These are phyloP conservation scores for Acephala macrosclerotiorum DNA, from an alignment of 2,329 filamentous ascomycete genomes.

Conservation along the genomic window DNA sequence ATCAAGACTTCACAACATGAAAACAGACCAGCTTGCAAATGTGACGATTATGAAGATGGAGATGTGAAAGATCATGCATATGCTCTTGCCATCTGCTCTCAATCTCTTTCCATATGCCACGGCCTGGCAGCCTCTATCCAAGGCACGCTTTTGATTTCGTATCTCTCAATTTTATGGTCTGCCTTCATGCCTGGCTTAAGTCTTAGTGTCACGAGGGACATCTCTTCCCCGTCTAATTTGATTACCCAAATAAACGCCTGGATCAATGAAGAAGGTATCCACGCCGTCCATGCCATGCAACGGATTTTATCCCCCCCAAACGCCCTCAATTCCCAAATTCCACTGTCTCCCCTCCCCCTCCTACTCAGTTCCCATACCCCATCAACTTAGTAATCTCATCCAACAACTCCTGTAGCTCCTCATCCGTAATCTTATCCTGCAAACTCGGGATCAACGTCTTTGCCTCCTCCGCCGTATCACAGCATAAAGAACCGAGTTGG, in stretches of 20 bases:
- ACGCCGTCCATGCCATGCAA: slow-evolving; percentile 15
- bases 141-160: not conserved
- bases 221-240: not conserved
- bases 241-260: slow-evolving; percentile 1
- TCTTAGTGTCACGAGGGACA: slow-evolving; percentile 1
- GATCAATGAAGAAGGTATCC: not conserved
- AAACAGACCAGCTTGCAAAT: not conserved
- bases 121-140: slow-evolving; percentile 5
- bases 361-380: slow-evolving; percentile 43
- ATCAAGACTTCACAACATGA: not conserved
- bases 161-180: not conserved
- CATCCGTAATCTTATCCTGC: slow-evolving; percentile 87
- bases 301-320: slow-evolving; percentile 3
- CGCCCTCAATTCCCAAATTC: slow-evolving; percentile 3
- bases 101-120: not conserved
- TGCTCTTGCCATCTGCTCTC: not conserved
- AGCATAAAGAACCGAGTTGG: slow-evolving; percentile 89
- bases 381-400: slow-evolving; percentile 87
- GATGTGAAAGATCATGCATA: slow-evolving; percentile 2
- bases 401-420: slow-evolving; percentile 85
- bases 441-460: slow-evolving; percentile 94
- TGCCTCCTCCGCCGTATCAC: slow-evolving; percentile 91
- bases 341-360: not conserved
- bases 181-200: slow-evolving; percentile 3
- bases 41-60: not conserved